phyloP scores from a whole-genome alignment of 108 stramenopile genomes.

The Skeletonema potamos region DNA sequence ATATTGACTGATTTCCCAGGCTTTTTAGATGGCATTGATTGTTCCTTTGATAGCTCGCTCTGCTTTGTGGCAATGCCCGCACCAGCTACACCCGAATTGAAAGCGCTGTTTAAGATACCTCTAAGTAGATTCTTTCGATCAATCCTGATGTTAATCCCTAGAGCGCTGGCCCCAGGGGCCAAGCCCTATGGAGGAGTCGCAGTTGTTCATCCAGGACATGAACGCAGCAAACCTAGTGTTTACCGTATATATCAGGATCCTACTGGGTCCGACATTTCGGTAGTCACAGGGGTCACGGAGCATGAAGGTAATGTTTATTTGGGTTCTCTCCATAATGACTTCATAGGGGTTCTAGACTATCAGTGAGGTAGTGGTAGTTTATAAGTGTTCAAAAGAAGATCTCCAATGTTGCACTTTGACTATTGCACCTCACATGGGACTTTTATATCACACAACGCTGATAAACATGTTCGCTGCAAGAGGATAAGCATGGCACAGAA shows the following conservation, averaged over 20 bases:
- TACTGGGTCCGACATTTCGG: slow-evolving; percentile 49
- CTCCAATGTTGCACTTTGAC: too few species aligned
- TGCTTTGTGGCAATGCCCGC: slow-evolving; percentile 53
- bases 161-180: slow-evolving; percentile 24
- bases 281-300: slow-evolving; percentile 65
- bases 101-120: slow-evolving; percentile 39
- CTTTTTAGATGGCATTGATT: slow-evolving; percentile 62
- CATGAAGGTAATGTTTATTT: slow-evolving; percentile 60
- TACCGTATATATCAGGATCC: slow-evolving; percentile 61
- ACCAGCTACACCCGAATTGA: slow-evolving; percentile 3
- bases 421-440: too few species aligned
- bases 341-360: slow-evolving; percentile 57
- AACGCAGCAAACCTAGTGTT: slow-evolving; percentile 19
- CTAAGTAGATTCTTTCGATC: slow-evolving; percentile 27
- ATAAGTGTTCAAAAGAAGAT: too few species aligned
- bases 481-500: too few species aligned
- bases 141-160: slow-evolving; percentile 56
- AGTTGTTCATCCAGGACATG: slow-evolving; percentile 46
- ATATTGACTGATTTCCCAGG: slow-evolving; percentile 51
- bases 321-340: slow-evolving; percentile 67
- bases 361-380: too few species aligned
- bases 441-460: too few species aligned
- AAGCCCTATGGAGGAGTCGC: slow-evolving; percentile 50
- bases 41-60: slow-evolving; percentile 31
- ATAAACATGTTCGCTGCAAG: too few species aligned